These are phyloP conservation scores for Saturnispora hagleri DNA, from an alignment of 805 yeast genomes.

Conservation along the genomic window DNA sequence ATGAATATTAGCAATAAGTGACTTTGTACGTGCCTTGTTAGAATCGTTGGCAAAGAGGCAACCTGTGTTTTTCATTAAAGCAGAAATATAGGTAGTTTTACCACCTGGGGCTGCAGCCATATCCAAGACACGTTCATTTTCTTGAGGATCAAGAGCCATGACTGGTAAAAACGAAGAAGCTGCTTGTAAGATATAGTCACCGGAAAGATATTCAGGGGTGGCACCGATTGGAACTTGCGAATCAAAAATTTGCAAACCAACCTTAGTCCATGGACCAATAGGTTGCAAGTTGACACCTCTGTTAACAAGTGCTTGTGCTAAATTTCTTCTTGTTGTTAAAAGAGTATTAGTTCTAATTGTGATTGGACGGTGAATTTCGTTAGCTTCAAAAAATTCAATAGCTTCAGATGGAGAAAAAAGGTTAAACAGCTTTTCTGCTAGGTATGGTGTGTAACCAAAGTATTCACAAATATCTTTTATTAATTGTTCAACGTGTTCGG, in stretches of 20 bases:
- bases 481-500: constrained; percentile 71
- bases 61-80: constrained; percentile 97
- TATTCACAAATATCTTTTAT: constrained; percentile 82
- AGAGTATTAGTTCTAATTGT: constrained; percentile 97
- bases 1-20: constrained; percentile 93
- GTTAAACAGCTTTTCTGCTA: constrained; percentile 90
- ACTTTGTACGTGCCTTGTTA: constrained; percentile 92
- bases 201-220: constrained; percentile 96
- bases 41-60: constrained; percentile 96
- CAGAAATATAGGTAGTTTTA: constrained; percentile 89
- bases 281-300: constrained; percentile 97
- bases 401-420: constrained; percentile 94
- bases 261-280: constrained; percentile 96
- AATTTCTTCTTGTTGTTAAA: constrained; percentile 88
- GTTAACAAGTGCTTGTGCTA: constrained; percentile 89
- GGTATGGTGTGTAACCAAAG: constrained; percentile 84
- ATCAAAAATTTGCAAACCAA: constrained; percentile 93
- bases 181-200: constrained; percentile 95
- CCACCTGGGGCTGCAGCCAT: constrained; percentile 99
- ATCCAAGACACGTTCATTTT: constrained; percentile 88
- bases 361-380: constrained; percentile 92
- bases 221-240: constrained; percentile 99
- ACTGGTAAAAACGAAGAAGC: constrained; percentile 97
- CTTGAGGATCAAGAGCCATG: constrained; percentile 97
- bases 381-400: constrained; percentile 96